Conservation (phyloP, 2,329 filamentous ascomycete genomes). For the Neocatenulostroma microsporum region DNA sequence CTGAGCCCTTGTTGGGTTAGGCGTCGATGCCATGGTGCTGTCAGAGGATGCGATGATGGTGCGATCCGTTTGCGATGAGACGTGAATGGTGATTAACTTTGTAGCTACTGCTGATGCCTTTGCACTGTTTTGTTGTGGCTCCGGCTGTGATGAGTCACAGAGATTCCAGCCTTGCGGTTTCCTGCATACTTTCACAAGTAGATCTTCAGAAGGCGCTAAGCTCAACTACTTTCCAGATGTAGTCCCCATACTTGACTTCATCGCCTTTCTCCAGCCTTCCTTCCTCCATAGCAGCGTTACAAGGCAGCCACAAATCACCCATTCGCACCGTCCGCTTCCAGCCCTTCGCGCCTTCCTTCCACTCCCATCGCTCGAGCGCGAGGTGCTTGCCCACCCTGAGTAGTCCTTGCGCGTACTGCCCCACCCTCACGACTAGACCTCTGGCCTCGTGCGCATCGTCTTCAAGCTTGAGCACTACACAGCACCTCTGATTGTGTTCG, state of each 20-base stretch:
- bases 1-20: too few species aligned
- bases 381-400: conserved; percentile 39
- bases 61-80: too few species aligned
- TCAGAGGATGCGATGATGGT: too few species aligned
- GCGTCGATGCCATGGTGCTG: too few species aligned
- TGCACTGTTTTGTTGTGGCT: too few species aligned
- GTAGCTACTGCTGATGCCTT: too few species aligned
- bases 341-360: conserved; percentile 15
- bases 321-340: conserved; percentile 35
- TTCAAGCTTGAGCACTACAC: conserved; percentile 16
- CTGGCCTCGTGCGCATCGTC: conserved; percentile 27
- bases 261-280: conserved; percentile 26
- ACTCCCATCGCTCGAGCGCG: conserved; percentile 51
- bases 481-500: conserved; percentile 34
- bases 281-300: conserved; percentile 29
- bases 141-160: too few species aligned
- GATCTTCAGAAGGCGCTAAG: conserved; percentile 10
- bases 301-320: conserved; percentile 35
- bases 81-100: too few species aligned
- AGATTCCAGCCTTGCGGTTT: too few species aligned
- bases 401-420: conserved; percentile 50
- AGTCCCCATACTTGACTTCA: conserved; percentile 26
- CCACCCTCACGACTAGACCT: conserved; percentile 50
- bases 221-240: conserved; percentile 35
- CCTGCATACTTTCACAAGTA: too few species aligned